Base-by-base conservation (phyloP, 2,329 filamentous ascomycete species). In the Penicillium sp. region DNA sequence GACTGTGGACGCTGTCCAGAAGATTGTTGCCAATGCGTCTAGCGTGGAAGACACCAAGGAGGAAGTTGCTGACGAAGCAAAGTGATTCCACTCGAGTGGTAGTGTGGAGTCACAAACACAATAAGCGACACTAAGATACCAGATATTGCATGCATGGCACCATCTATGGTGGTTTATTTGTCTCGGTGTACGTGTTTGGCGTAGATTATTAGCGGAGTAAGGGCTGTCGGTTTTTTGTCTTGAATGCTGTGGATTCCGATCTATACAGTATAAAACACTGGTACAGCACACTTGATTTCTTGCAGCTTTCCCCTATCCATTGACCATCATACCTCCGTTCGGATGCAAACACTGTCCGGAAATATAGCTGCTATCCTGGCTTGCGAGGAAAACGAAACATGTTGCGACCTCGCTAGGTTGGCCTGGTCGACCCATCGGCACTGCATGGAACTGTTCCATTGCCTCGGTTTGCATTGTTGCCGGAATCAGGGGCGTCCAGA, bases 381-480 rank as follows among this genome's bases (percentile, higher is more conserved):
- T 87, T 0, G 90, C 90, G 61, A 95, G 76, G 73, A 94, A 94
- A 4, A 94, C 89, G 55, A 91, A 88, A 66, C 87, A 90, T 0
- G 88, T 88, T 0, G 89, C 90, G 59, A 94, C 88, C 78, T 95
- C 90, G 53, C 84, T 89, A 2, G 89, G 90, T 73, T 94, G 90
- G 2, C 84, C 87, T 0, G 89, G 88, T 19, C 90, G 79, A 4
- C 89, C 89, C 78, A 94, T 90, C 0, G 89, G 90, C 22, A 82
- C 82, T 2, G 80, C 83, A 12, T 78, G 81, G 71, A 93, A 93
- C 58, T 88, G 77, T 73, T 90, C 84, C 74, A 90, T 84, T 0
- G 87, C 87, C 59, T 86, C 77, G 2, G 85, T 79, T 51, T 77
- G 83, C 88, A 91, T 91, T 0, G 88, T 91, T 0, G 86, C 76